These are phyloP conservation scores for Leersia perrieri DNA, from an alignment of 176 grass and related monocot species.

Conservation along the genomic window DNA sequence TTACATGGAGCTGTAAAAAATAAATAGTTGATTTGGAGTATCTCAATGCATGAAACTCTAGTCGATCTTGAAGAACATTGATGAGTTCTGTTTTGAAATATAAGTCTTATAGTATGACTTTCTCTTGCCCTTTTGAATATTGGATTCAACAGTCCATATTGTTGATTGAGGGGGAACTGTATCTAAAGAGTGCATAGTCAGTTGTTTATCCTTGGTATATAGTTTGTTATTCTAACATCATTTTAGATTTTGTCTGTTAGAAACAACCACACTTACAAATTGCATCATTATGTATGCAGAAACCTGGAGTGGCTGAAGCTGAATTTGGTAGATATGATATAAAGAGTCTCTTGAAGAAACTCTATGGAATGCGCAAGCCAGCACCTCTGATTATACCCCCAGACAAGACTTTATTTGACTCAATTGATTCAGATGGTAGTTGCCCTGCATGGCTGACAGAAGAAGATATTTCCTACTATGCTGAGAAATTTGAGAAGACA, in stretches of 20 bases:
- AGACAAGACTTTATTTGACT: slow-evolving; percentile 75
- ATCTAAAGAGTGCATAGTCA: not conserved
- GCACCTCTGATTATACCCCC: slow-evolving; percentile 53
- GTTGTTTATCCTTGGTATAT: not conserved
- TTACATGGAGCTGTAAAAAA: not conserved
- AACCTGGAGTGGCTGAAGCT: slow-evolving; percentile 71
- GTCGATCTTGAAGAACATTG: not conserved
- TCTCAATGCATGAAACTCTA: not conserved
- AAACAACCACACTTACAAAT: not conserved
- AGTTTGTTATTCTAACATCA: not conserved
- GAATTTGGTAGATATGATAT: slow-evolving; percentile 53
- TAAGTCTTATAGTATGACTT: not conserved
- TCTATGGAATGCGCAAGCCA: slow-evolving; percentile 67
- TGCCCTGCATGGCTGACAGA: slow-evolving; percentile 82
- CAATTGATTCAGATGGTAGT: slow-evolving; percentile 45
- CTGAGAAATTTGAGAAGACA: slow-evolving; percentile 72
- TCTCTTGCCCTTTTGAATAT: not conserved
- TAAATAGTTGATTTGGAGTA: not conserved
- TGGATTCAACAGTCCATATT: not conserved
- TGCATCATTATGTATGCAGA: slow-evolving; percentile 39
- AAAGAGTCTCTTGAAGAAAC: slow-evolving; percentile 43
- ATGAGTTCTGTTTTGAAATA: not conserved
- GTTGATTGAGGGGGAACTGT: not conserved
- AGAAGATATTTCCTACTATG: slow-evolving; percentile 76
- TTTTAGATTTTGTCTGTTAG: not conserved